Conservation (phyloP, 441 rosid species). For the Hypseocharis bilobata region DNA sequence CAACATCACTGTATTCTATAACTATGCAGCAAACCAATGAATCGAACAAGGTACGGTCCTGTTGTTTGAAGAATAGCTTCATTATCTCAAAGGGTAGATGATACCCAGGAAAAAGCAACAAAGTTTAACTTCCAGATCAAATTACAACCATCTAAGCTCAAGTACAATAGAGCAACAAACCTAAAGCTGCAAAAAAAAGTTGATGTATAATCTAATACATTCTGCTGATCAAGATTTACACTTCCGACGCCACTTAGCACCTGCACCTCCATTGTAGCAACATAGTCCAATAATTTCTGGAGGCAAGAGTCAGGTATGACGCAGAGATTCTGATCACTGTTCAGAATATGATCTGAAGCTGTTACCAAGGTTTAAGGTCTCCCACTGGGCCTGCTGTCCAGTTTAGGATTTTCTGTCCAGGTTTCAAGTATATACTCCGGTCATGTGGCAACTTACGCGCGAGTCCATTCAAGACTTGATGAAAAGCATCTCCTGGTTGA, state of each 20-base stretch:
- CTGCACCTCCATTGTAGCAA: not conserved
- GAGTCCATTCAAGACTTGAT: conserved; percentile 61
- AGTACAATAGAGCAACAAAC: not conserved
- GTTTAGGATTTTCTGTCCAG: conserved; percentile 48
- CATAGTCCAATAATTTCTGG: not conserved
- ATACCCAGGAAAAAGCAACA: too few relatives aligned
- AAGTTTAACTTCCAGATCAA: not conserved
- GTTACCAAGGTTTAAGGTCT: conserved; percentile 63
- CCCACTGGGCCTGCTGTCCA: conserved; percentile 69
- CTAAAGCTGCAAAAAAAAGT: not conserved
- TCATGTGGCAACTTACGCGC: conserved; percentile 61
- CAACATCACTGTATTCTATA: not conserved
- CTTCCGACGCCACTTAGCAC: not conserved
- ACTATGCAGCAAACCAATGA: not conserved
- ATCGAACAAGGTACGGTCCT: too few relatives aligned
- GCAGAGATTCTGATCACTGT: not conserved
- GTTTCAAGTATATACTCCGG: conserved; percentile 36
- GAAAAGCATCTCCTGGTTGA: conserved; percentile 63
- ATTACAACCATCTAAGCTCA: not conserved
- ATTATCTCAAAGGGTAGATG: too few relatives aligned
- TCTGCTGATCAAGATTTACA: not conserved
- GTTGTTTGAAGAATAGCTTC: not conserved
- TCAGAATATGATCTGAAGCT: too few relatives aligned
- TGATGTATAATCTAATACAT: not conserved
- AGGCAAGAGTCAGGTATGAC: not conserved